A percentile compares a stretch with the other conserved stretches of the same genome.
phyloP scores from a whole-genome alignment of 352 stramenopile genomes.

The Elongisporangium undulatum region DNA sequence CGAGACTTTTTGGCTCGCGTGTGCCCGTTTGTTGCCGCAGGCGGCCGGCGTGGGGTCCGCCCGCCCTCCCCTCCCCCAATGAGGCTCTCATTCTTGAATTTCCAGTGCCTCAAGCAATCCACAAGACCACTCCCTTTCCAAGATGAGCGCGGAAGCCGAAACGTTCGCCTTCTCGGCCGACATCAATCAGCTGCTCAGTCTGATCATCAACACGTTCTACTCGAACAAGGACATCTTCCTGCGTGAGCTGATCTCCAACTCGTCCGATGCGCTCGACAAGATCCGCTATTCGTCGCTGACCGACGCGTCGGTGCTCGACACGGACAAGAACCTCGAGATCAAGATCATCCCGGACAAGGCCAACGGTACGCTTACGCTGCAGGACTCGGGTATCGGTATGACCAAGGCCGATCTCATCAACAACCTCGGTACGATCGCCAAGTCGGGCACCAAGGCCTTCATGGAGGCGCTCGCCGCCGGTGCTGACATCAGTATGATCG shows the following conservation, averaged over 20 bases:
- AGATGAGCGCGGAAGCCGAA: constrained; percentile 90
- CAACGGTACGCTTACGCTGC: constrained; percentile 98
- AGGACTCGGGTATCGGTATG: constrained; percentile 99
- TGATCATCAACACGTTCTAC: constrained; percentile 99
- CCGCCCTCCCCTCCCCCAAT: not conserved
- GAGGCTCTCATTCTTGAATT: constrained; percentile 65
- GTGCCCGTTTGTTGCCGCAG: constrained; percentile 3
- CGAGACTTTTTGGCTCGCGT: constrained; percentile 22
- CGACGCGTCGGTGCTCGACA: constrained; percentile 94
- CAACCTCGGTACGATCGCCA: constrained; percentile 99
- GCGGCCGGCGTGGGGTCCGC: not conserved
- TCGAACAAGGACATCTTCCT: constrained; percentile 99
- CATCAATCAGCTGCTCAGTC: constrained; percentile 99
- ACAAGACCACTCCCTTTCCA: constrained; percentile 20
- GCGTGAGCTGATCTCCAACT: constrained; percentile 96
- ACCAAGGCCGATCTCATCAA: constrained; percentile 99
- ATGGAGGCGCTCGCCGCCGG: constrained; percentile 98
- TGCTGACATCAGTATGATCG: constrained; percentile 99
- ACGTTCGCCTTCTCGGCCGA: constrained; percentile 99
- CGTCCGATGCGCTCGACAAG: constrained; percentile 97
- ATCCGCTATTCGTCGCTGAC: constrained; percentile 97
- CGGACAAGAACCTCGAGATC: constrained; percentile 98
- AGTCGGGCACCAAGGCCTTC: constrained; percentile 99
- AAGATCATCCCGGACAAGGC: constrained; percentile 99
- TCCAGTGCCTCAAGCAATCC: constrained; percentile 28